phyloP scores from a whole-genome alignment of 2,329 filamentous ascomycete species.

The Epichloe scottii region DNA sequence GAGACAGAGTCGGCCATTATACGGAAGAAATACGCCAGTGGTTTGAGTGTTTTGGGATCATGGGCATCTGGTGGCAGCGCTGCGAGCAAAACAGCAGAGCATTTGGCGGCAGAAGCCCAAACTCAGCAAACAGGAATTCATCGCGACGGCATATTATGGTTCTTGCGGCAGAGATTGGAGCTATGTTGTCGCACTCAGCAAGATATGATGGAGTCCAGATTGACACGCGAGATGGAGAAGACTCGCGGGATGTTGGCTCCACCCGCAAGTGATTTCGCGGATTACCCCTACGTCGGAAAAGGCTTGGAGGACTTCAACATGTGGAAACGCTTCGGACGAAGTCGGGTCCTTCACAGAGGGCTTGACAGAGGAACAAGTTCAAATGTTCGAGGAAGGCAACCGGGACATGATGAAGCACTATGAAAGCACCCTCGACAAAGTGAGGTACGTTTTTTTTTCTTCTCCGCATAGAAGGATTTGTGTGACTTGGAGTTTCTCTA shows the following conservation, averaged over 20 bases:
- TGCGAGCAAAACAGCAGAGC: conserved; percentile 45
- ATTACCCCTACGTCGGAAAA: conserved; percentile 15
- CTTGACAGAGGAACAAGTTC: conserved; percentile 72
- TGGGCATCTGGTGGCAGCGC: conserved; percentile 51
- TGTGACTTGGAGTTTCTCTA: neutral
- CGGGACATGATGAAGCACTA: conserved; percentile 87
- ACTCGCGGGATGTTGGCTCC: conserved; percentile 60
- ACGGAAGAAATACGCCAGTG: conserved; percentile 53
- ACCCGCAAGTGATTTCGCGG: conserved; percentile 20
- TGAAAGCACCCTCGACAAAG: conserved; percentile 86
- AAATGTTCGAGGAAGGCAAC: conserved; percentile 89
- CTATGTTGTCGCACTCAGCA: conserved; percentile 67
- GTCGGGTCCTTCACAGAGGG: conserved; percentile 28
- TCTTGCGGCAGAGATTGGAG: conserved; percentile 62
- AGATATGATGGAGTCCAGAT: conserved; percentile 82
- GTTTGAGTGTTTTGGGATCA: conserved; percentile 49
- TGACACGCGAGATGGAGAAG: conserved; percentile 78
- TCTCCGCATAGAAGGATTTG: neutral
- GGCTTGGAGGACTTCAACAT: neutral
- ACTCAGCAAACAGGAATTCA: conserved; percentile 56
- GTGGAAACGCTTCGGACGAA: conserved; percentile 9
- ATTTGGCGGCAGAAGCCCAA: conserved; percentile 58
- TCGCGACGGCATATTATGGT: conserved; percentile 75
- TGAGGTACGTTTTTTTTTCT: conserved; percentile 52
- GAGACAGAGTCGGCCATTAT: conserved; percentile 61